Conservation (phyloP, 345 rosid species). For the Eucalyptus shirleyi region DNA sequence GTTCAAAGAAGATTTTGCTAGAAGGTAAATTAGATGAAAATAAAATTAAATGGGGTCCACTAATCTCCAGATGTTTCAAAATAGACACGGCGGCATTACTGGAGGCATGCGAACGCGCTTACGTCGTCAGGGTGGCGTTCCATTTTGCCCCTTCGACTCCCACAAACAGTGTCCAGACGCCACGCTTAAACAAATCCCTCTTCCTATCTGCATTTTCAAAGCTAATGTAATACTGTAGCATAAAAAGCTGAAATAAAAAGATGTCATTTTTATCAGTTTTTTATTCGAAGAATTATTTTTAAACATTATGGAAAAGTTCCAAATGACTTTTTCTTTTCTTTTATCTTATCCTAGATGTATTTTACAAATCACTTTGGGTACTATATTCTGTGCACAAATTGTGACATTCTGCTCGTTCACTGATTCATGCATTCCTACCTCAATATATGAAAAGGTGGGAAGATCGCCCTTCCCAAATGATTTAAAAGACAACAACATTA, state of each 20-base stretch:
- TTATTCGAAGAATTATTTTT: background rate
- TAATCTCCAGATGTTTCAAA: background rate
- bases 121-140: background rate
- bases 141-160: background rate
- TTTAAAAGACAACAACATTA: no score
- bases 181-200: background rate
- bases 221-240: background rate
- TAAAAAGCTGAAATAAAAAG: background rate
- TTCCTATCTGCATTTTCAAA: background rate
- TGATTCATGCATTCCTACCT: no score
- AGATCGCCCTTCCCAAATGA: no score
- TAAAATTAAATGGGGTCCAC: background rate
- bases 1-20: background rate
- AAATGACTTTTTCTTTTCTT: background rate
- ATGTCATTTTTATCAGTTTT: background rate
- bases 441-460: no score
- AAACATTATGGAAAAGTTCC: background rate
- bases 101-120: background rate
- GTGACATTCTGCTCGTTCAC: fast-evolving
- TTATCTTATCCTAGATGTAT: no score
- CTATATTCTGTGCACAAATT: no score
- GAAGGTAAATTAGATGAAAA: no score
- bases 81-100: background rate
- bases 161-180: background rate
- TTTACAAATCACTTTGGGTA: no score